Evolutionary conservation across 495 filamentous ascomycete species (phyloP), one percentile per base, ranked within the genome.

Genomic region (Podospora sp.): DNA sequence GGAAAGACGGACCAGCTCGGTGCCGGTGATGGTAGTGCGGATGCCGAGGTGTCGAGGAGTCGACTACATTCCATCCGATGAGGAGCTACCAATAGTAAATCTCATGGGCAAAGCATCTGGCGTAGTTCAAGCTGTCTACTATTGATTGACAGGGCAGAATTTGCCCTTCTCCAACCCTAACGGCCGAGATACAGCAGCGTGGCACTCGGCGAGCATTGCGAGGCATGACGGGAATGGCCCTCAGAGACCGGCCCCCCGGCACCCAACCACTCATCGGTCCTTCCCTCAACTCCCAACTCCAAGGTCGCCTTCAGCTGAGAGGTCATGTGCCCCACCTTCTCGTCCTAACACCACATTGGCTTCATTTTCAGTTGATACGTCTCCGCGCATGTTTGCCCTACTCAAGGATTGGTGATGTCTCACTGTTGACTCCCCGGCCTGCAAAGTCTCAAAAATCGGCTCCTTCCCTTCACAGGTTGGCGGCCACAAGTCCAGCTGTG

Each of bases 181-280:
- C 70, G 70, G 70, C 70, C 70, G 70, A 72, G 70, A 72, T 64
- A 62, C 4, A 46, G 40, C 16, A 46, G 40, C 14, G 40, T 46
- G 40, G 40, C 16, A 46, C 40, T 46, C 40, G 40, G 40, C 40
- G 40, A 46, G 40, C 29, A 33, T 46, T 6, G 40, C 40, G 40
- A 46, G 40, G 40, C 40, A 46, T 11, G 16, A 46, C 29, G 29
- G 29, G 29, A 18, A 14, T 46, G 40, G 16, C 16, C 40, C 40
- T 46, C 40, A 46, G 40, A 4, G 16, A 46, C n/a, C n/a, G n/a
- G 2, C 9, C 40, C 40, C 40, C 16, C 5, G 40, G 5, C 5
- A 4, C 16, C 40, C 40, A 2, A 46, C 40, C 40, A 46, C 40
- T 11, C 16, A 46, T 46, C 40, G 40, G 2, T 12, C 40, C 40